Conservation (phyloP, 1,284 basidiomycete genomes). For the Clitocybe nebularis region DNA sequence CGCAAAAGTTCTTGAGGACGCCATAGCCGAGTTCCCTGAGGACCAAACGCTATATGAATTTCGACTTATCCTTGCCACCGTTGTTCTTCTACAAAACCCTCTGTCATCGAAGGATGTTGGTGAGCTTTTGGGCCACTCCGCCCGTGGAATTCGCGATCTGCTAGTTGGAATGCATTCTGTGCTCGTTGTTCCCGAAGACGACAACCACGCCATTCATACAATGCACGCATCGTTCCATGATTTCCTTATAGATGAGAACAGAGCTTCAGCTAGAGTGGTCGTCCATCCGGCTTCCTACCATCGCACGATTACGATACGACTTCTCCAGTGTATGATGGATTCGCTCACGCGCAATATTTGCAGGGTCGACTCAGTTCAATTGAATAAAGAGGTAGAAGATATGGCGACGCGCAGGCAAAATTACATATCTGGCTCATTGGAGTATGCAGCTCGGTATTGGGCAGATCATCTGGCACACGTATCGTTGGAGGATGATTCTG, state of each 20-base stretch:
- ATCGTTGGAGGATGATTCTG: neutral
- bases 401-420: neutral
- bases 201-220: neutral
- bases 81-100: neutral
- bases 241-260: neutral
- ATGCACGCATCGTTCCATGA: neutral
- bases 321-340: neutral
- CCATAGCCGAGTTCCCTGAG: neutral
- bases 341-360: neutral
- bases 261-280: neutral
- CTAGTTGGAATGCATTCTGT: neutral
- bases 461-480: conserved; percentile 2
- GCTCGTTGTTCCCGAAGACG: neutral
- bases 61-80: neutral
- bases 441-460: conserved; percentile 3
- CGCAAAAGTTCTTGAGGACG: neutral
- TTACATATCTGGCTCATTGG: conserved; percentile 1
- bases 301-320: neutral
- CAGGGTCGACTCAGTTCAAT: no score
- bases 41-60: neutral
- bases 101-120: neutral
- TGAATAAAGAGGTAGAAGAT: neutral
- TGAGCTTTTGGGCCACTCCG: neutral
- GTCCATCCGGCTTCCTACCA: neutral
- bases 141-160: neutral